Evolutionary conservation across 2,329 filamentous ascomycete genomes (phyloP).

Genomic region (Aspergillus novofumigatus): DNA sequence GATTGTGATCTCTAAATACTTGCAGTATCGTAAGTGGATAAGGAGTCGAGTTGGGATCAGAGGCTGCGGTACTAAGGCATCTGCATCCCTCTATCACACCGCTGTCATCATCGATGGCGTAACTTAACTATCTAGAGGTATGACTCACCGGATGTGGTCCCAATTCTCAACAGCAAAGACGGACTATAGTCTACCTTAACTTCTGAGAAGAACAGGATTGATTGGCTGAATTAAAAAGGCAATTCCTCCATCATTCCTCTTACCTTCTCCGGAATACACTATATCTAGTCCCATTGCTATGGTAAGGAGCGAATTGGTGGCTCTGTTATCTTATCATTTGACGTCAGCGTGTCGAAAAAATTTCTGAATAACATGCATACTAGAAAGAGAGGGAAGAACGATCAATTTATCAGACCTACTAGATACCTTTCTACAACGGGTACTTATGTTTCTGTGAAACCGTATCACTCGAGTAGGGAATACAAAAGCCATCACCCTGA

Average conservation of each 20-base stretch:
- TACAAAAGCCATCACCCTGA: not conserved
- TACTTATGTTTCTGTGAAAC: not conserved
- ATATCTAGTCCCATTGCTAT: no score
- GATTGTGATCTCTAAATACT: not conserved
- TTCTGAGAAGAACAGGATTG: not conserved
- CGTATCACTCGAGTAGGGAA: not conserved
- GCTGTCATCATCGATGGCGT: not conserved
- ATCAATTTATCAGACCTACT: not conserved
- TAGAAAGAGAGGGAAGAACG: no score
- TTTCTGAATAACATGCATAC: no score
- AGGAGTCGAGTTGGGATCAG: no score
- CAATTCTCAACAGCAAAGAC: not conserved
- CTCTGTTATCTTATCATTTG: not conserved
- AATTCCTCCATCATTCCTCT: no score
- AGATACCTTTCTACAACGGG: not conserved
- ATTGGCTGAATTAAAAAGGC: not conserved
- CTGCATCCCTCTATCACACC: not conserved
- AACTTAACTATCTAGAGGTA: not conserved
- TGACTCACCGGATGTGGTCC: not conserved
- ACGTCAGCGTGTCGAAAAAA: not conserved
- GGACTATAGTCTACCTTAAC: no score
- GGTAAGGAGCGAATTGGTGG: not conserved
- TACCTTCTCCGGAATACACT: no score
- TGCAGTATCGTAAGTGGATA: not conserved
- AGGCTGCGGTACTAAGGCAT: no score